These are phyloP conservation scores for Hypomontagnella submonticulosa DNA, from an alignment of 495 filamentous ascomycete genomes.

Conservation along the genomic window DNA sequence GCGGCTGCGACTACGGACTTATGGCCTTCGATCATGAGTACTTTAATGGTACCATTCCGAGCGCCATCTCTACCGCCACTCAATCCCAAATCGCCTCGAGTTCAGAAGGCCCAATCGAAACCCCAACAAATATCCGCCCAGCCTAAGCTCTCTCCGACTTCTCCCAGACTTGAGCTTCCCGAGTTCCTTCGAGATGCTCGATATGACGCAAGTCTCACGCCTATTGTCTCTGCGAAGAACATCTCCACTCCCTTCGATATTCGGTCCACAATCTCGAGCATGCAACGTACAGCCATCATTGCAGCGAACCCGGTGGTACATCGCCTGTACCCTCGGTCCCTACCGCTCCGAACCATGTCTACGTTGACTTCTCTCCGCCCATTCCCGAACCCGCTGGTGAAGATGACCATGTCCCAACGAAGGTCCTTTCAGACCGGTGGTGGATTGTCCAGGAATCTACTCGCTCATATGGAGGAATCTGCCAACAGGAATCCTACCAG, in stretches of 20 bases:
- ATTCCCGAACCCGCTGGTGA: constrained; percentile 34
- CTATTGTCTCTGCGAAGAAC: constrained; percentile 26
- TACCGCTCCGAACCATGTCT: constrained; percentile 41
- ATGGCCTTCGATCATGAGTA: constrained; percentile 65
- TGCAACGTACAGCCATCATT: constrained; percentile 43
- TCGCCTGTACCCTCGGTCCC: constrained; percentile 34
- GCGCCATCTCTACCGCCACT: constrained; percentile 22
- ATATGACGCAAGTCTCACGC: constrained; percentile 34
- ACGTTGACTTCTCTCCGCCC: constrained; percentile 39
- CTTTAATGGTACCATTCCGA: constrained; percentile 58
- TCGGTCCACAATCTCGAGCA: constrained; percentile 46
- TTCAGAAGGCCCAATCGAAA: constrained; percentile 23
- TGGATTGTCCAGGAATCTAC: constrained; percentile 58
- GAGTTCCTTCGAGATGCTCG: constrained; percentile 53
- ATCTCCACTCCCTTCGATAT: constrained; percentile 47
- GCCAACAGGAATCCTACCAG: constrained; percentile 92
- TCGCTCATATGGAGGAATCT: constrained; percentile 75
- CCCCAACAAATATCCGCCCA: constrained; percentile 21
- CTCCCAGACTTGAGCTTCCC: constrained; percentile 49
- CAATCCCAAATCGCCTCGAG: constrained; percentile 21
- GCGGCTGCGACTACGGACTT: constrained; percentile 63
- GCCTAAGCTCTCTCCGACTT: constrained; percentile 12
- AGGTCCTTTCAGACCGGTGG: constrained; percentile 55
- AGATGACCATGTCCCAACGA: constrained; percentile 38
- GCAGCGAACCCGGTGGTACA: constrained; percentile 44